A percentile compares a stretch with the other conserved stretches of the same genome.
phyloP scores from a whole-genome alignment of 2,329 filamentous ascomycete species.

The Fusarium sp. region DNA sequence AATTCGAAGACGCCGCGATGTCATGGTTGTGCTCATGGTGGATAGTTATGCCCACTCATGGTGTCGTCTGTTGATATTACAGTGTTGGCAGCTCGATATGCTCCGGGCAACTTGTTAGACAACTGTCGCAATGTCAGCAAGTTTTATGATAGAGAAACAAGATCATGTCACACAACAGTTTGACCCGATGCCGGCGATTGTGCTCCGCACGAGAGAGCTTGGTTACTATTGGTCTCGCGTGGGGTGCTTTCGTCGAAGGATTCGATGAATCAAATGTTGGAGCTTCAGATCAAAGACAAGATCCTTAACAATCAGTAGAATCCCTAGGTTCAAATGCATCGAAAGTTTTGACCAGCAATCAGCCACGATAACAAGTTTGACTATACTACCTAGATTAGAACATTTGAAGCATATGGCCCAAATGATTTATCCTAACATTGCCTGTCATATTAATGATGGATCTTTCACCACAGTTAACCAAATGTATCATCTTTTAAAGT shows the following conservation, averaged over 20 bases:
- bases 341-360: neutral
- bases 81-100: neutral
- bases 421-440: too few relatives aligned
- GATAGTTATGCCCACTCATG: neutral
- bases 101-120: neutral
- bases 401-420: neutral
- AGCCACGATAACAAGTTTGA: neutral
- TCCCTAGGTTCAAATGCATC: neutral
- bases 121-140: too few relatives aligned
- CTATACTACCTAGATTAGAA: neutral
- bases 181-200: neutral
- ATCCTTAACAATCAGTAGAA: slow-evolving; percentile 17
- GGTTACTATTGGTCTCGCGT: neutral
- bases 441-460: neutral
- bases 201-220: slow-evolving; percentile 6
- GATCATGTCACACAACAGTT: neutral
- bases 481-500: neutral
- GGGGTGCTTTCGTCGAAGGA: slow-evolving; percentile 3
- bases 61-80: neutral
- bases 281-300: slow-evolving; percentile 3
- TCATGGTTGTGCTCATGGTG: slow-evolving; percentile 8
- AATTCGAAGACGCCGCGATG: slow-evolving; percentile 47
- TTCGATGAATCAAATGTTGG: slow-evolving; percentile 5
- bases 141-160: neutral
- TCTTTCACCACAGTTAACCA: neutral